These are phyloP conservation scores for Amphirosellinia nigrospora DNA, from an alignment of 495 filamentous ascomycete species.

Conservation along the genomic window DNA sequence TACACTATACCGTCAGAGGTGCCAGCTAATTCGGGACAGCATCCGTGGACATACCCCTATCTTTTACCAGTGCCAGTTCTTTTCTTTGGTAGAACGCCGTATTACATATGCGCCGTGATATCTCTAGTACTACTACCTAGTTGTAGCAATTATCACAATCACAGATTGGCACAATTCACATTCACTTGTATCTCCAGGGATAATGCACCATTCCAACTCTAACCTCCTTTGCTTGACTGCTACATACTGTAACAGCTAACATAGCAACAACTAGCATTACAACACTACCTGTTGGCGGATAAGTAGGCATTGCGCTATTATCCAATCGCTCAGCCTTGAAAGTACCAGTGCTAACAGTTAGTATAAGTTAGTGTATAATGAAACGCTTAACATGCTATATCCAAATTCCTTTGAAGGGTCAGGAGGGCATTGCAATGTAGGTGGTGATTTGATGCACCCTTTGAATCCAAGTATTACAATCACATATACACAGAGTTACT, in stretches of 20 bases:
- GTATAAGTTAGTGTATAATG: background rate
- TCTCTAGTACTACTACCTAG: background rate
- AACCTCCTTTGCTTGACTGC: background rate
- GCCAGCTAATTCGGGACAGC: background rate
- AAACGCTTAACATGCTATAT: background rate
- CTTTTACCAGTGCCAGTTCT: background rate
- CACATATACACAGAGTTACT: background rate
- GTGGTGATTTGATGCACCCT: too few relatives aligned
- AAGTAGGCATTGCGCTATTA: background rate
- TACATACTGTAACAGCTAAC: background rate
- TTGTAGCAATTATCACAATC: background rate
- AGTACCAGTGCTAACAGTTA: background rate
- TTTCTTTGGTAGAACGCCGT: background rate
- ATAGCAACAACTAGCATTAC: background rate
- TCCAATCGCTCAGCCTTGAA: background rate
- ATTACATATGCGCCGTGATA: constrained; percentile 1
- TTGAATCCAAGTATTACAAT: background rate
- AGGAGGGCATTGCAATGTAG: background rate
- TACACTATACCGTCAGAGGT: background rate
- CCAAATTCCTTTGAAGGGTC: background rate
- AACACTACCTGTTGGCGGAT: background rate
- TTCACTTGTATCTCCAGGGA: background rate
- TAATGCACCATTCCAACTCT: background rate
- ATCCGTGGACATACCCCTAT: background rate
- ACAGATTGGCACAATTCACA: background rate